Base-by-base conservation (phyloP, 1,284 basidiomycete species). In the Apiotrichum siamense region DNA sequence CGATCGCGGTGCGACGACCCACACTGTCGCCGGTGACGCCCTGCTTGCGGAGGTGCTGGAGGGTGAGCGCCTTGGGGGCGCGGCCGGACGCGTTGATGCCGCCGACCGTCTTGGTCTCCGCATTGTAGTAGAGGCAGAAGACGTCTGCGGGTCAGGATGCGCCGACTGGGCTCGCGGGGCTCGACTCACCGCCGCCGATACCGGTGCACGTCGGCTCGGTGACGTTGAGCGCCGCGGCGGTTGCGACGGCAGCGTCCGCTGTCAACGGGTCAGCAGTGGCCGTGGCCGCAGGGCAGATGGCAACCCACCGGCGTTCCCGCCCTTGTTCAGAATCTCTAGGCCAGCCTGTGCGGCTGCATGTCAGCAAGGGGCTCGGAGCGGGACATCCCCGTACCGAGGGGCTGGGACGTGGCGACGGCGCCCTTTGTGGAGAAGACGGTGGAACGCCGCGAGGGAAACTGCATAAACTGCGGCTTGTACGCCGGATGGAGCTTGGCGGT, bases 51-150 rank as follows among this genome's bases (percentile, higher is more conserved):
- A 83, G 75, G 68, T 90, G 79, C 31, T 90, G 86, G 31, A 97
- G 77, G 2, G 79, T 83, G 21, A 97, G 76, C 45, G 84, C 88
- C 52, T 82, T 78, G 4, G 93, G 94, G 6, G 92, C 83, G 55
- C 79, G 82, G 5, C 94, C 94, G 0, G 75, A 77, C 0, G 77
- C 79, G 54, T 81, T 81, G 52, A 81, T 63, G 0, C 72, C 72
- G 36, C 73, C 85, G 42, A 97, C 86, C 7, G 76, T 77, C 73
- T 87, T 88, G 4, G 81, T 80, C 65, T 83, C 81, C 9, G 86
- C 88, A 64, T 94, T 83, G 65, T 86, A 97, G 76, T 88, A 96
- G 20, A 97, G 78, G 64, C 90, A 93, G 69, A 96, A 96, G 7
- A 89, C 86, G 66, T 96, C 92, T 64, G 33, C 3, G 2, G 17